phyloP scores from a whole-genome alignment of 139 green algal species.

The Raphidocelis subcapitata region DNA sequence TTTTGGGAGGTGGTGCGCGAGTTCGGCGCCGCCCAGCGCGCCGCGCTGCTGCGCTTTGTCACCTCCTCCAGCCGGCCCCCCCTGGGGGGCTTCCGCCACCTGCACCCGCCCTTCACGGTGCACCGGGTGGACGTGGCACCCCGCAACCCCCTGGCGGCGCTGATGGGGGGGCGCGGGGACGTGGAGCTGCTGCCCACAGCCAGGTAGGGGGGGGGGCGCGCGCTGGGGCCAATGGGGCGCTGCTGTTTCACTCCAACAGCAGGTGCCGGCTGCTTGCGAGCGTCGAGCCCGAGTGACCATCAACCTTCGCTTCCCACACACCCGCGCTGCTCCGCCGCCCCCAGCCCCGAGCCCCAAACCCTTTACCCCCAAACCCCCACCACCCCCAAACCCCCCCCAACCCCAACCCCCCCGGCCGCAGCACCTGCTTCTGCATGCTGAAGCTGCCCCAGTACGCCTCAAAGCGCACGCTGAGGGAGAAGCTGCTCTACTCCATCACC shows the following conservation, averaged over 20 bases:
- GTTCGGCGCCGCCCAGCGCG: slow-evolving; percentile 47
- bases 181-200: slow-evolving; percentile 90
- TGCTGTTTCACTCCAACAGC: neutral
- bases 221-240: too few relatives aligned
- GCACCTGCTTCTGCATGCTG: slow-evolving; percentile 57
- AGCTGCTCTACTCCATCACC: slow-evolving; percentile 90
- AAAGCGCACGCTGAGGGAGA: slow-evolving; percentile 65
- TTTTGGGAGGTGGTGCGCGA: slow-evolving; percentile 84
- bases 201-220: slow-evolving; percentile 64
- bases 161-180: slow-evolving; percentile 41
- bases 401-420: neutral
- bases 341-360: too few relatives aligned
- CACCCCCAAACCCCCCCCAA: too few relatives aligned
- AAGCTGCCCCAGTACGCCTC: slow-evolving; percentile 73
- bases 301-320: neutral
- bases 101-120: slow-evolving; percentile 85
- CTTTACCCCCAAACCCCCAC: too few relatives aligned
- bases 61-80: slow-evolving; percentile 83
- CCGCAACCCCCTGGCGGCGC: neutral
- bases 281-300: neutral
- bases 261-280: neutral
- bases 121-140: slow-evolving; percentile 60
- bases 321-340: too few relatives aligned
- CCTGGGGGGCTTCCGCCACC: slow-evolving; percentile 85
- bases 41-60: slow-evolving; percentile 83